Evolutionary conservation across 2,329 filamentous ascomycete genomes (phyloP).

Genomic region (Capronia americana): DNA sequence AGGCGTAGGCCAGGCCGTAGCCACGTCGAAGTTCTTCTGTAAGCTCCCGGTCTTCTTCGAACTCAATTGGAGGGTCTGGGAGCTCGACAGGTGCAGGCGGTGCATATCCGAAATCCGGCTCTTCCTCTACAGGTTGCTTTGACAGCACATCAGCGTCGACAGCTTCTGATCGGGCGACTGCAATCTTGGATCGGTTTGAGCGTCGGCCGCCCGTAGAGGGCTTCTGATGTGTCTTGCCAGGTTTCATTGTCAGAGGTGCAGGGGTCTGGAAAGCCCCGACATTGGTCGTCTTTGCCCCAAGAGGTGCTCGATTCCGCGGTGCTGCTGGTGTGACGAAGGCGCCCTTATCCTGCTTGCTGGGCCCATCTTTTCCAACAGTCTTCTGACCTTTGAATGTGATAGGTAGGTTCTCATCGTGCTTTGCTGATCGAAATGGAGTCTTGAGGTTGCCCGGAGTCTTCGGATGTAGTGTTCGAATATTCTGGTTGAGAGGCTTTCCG

Average conservation of each 20-base stretch:
- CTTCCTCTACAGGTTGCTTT: constrained; percentile 56
- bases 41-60: constrained; percentile 57
- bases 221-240: constrained; percentile 68
- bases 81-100: constrained; percentile 69
- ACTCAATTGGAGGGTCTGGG: constrained; percentile 53
- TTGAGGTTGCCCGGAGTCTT: constrained; percentile 84
- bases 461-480: constrained; percentile 65
- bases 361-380: constrained; percentile 61
- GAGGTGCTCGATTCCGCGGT: constrained; percentile 74
- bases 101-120: constrained; percentile 87
- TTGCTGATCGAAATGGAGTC: constrained; percentile 77
- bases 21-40: constrained; percentile 61
- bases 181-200: constrained; percentile 61
- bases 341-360: constrained; percentile 63
- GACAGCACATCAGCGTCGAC: constrained; percentile 38
- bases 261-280: constrained; percentile 78
- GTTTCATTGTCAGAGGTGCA: constrained; percentile 63
- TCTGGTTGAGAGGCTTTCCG: constrained; percentile 74
- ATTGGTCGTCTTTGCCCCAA: constrained; percentile 97
- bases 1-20: constrained; percentile 56
- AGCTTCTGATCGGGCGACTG: constrained; percentile 54
- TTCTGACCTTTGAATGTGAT: constrained; percentile 65
- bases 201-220: constrained; percentile 64
- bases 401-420: constrained; percentile 86
- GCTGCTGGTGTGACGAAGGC: constrained; percentile 79